phyloP scores from a whole-genome alignment of 192 early-diverging fungal genomes.

The Physocladia obscura region DNA sequence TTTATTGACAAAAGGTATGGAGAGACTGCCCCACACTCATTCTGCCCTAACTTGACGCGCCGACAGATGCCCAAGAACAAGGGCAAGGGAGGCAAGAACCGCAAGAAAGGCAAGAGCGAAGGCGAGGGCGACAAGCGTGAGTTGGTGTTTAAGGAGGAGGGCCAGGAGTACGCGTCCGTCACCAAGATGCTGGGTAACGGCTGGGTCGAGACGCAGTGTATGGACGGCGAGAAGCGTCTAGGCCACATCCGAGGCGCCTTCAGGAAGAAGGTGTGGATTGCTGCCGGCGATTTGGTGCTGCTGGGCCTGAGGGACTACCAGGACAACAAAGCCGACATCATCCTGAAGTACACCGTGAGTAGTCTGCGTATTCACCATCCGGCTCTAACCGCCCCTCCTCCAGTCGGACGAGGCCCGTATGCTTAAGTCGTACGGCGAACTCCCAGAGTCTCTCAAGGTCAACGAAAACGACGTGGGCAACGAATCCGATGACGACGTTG shows the following conservation, averaged over 20 bases:
- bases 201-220: conserved; percentile 84
- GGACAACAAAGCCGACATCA: conserved; percentile 90
- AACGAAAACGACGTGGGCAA: conserved; percentile 70
- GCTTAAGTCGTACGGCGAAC: conserved; percentile 91
- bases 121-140: conserved; percentile 94
- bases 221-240: conserved; percentile 85
- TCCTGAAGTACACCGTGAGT: conserved; percentile 88
- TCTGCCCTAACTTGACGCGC: no score
- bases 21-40: no score
- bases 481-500: conserved; percentile 58
- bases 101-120: conserved; percentile 91
- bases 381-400: no score
- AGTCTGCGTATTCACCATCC: no score
- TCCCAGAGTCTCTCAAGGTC: conserved; percentile 87
- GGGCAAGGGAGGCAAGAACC: conserved; percentile 83
- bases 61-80: conserved; percentile 87
- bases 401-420: conserved; percentile 86
- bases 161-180: conserved; percentile 95
- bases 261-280: conserved; percentile 94
- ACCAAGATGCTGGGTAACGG: conserved; percentile 90
- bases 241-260: conserved; percentile 97
- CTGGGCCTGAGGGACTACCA: conserved; percentile 89
- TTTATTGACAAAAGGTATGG: no score
- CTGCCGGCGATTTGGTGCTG: conserved; percentile 86
- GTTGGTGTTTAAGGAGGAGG: conserved; percentile 94